phyloP scores from a whole-genome alignment of 2,329 filamentous ascomycete species.

The Beauveria sp. region DNA sequence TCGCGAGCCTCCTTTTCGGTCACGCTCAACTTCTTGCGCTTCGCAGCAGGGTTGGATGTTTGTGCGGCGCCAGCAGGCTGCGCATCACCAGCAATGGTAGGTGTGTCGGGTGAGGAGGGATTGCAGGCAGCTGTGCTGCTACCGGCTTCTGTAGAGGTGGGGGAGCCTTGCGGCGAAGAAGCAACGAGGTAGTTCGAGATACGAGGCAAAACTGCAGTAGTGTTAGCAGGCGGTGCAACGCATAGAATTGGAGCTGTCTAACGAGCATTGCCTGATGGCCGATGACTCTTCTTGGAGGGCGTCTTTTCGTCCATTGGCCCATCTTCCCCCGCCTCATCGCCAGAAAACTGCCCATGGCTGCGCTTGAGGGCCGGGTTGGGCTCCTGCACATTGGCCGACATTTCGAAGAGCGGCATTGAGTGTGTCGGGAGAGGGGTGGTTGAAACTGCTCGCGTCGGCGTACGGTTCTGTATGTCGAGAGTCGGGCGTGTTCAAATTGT shows the following conservation, averaged over 20 bases:
- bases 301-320: constrained; percentile 16
- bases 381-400: constrained; percentile 42
- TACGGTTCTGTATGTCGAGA: too few relatives aligned
- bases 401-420: constrained; percentile 40
- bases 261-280: constrained; percentile 19
- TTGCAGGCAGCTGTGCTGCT: constrained; percentile 31
- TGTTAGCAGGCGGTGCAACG: background rate
- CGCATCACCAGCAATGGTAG: constrained; percentile 18
- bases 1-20: constrained; percentile 32
- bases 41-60: constrained; percentile 23
- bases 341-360: constrained; percentile 38
- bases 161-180: constrained; percentile 23
- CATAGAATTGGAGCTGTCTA: constrained; percentile 6
- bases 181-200: constrained; percentile 19
- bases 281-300: constrained; percentile 12
- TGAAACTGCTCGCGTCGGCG: too few relatives aligned
- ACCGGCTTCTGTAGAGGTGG: constrained; percentile 34
- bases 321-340: constrained; percentile 23
- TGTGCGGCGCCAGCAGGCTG: constrained; percentile 17
- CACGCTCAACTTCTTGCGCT: constrained; percentile 36
- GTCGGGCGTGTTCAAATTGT: background rate
- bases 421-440: background rate
- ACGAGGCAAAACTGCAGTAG: constrained; percentile 18
- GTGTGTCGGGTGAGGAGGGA: constrained; percentile 30
- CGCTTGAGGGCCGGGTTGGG: constrained; percentile 35